These are phyloP conservation scores for Piper betle DNA, from an alignment of 164 flowering plant genomes.

Conservation along the genomic window DNA sequence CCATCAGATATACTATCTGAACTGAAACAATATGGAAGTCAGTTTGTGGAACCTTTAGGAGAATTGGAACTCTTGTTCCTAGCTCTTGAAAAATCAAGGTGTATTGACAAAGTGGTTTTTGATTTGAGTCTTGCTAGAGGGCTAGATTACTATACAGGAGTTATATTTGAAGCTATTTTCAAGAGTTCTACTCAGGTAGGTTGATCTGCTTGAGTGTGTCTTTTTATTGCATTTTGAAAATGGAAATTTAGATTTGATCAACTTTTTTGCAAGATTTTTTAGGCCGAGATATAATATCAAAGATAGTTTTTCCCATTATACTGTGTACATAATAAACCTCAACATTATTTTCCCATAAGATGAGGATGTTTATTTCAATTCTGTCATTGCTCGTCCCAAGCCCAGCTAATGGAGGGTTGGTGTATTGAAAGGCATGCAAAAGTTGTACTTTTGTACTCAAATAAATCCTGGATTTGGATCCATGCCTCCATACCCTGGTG, in stretches of 20 bases:
- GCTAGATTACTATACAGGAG: constrained; percentile 96
- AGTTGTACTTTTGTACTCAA: too few species aligned
- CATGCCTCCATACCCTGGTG: not conserved
- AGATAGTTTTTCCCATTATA: too few species aligned
- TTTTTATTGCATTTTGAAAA: not conserved
- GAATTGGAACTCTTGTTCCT: constrained; percentile 74
- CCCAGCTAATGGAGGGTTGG: too few species aligned
- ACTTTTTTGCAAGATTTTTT: too few species aligned
- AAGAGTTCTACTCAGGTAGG: constrained; percentile 80
- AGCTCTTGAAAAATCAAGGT: constrained; percentile 59
- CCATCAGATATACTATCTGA: constrained; percentile 59
- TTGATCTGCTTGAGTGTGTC: too few species aligned
- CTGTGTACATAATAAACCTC: too few species aligned
- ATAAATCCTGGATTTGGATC: not conserved
- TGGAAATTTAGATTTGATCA: not conserved
- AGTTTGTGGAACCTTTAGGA: constrained; percentile 43
- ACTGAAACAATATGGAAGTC: constrained; percentile 57
- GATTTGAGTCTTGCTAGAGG: constrained; percentile 99
- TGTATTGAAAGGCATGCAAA: too few species aligned
- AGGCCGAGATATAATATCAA: too few species aligned
- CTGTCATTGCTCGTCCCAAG: too few species aligned
- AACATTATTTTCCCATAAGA: too few species aligned
- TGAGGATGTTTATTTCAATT: too few species aligned
- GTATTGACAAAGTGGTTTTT: constrained; percentile 63
- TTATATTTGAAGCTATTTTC: constrained; percentile 88